Conservation (phyloP, 176 grass and related monocot species). For the Cocos nucifera region DNA sequence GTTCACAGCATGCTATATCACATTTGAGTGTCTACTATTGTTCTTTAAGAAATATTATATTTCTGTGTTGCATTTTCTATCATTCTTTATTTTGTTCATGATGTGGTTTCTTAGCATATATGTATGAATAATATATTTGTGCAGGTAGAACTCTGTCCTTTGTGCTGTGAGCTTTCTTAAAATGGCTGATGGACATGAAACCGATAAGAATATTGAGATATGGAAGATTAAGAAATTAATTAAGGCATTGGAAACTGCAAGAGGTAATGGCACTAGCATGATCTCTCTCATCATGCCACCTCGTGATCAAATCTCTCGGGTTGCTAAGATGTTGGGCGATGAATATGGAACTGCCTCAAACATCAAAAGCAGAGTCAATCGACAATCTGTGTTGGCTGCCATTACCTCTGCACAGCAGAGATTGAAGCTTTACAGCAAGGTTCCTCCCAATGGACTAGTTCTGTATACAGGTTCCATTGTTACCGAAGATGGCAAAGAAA, state of each 20-base stretch:
- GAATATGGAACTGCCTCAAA: conserved; percentile 40
- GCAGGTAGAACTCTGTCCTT: no score
- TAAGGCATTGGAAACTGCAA: conserved; percentile 25
- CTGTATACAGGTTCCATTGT: conserved; percentile 27
- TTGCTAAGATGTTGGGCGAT: conserved; percentile 34
- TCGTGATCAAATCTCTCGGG: conserved; percentile 35
- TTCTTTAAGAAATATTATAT: no score
- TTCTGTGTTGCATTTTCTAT: no score
- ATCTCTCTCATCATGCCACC: conserved; percentile 34
- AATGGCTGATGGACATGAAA: conserved; percentile 25
- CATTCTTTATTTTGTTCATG: no score
- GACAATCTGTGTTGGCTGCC: conserved; percentile 25
- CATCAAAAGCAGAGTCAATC: conserved; percentile 32
- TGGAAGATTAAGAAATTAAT: conserved; percentile 33
- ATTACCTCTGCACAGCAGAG: conserved; percentile 29
- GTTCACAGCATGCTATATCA: no score
- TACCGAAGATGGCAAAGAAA: conserved; percentile 22
- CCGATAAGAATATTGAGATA: conserved; percentile 34
- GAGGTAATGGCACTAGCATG: conserved; percentile 41
- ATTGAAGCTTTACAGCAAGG: conserved; percentile 25
- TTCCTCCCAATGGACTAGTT: conserved; percentile 21
- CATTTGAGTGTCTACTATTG: no score
- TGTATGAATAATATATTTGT: no score
- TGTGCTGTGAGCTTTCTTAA: conserved; percentile 11
- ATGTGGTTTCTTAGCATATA: no score